Evolutionary conservation across 371 early-diverging fungal species (phyloP), one percentile per base, ranked within the genome.

Genomic region (Actinomortierella ambigua): DNA sequence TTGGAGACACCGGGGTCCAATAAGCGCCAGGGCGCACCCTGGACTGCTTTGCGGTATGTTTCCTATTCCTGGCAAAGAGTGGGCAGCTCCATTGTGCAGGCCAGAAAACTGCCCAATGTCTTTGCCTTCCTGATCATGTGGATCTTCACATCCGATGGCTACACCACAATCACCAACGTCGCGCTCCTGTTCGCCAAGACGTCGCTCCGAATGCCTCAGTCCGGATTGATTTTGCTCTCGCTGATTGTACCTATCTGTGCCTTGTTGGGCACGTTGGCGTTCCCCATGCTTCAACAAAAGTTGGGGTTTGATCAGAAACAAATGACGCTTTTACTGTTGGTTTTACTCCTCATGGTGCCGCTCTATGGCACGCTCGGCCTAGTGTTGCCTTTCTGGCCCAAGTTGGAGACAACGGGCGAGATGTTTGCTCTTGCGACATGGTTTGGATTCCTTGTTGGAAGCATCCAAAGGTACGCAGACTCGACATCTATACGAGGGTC

Each of bases 71-170:
- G 77, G 77, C 55, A 56, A 24, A 63, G 75, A 42, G 66, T 77
- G 0, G 63, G 65, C 8, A 57, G 53, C 2, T 70, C 77, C 0
- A 65, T 77, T 47, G 58, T 56, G 23, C 65, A 77, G 29, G 76
- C 77, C 3, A 54, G 68, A 26, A 54, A 76, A 48, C 53, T 76
- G 8, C 69, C 69, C 15, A 68, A 58, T 51, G 61, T 77, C 5
- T 77, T 77, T 50, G 60, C 65, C 3, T 77, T 68, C 53, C 41
- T 77, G 11, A 43, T 71, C 13, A 43, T 69, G 1, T 77, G 69
- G 66, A 63, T 75, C 47, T 65, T 77, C 40, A 59, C 68, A 39
- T 67, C 77, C n/a, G 77, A 77, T 23, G 67, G 75, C 13, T 68
- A 70, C 46, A 68, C 61, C 9, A 77, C 75, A 44, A 75, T 77